Percentiles rank a stretch among this genome's conserved stretches.
Evolutionary conservation across 108 stramenopile species (phyloP).

Genomic region (Aurantiochytrium sp.): DNA sequence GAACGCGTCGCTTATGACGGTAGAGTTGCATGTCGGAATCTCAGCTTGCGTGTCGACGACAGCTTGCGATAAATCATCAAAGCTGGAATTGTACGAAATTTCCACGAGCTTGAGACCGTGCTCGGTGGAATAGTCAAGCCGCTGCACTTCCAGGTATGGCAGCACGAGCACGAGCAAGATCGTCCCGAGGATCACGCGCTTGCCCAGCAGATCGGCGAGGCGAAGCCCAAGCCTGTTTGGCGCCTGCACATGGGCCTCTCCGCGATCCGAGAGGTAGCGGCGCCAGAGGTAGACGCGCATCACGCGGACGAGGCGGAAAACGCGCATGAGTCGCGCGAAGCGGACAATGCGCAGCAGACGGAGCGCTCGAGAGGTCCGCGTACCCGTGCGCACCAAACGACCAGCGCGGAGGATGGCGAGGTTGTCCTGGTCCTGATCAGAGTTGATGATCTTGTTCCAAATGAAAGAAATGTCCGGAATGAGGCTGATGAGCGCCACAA

Average conservation of each 20-base stretch:
- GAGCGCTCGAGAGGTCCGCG: not conserved
- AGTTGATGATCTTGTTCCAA: not conserved
- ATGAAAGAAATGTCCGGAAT: not conserved
- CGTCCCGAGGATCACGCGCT: not conserved
- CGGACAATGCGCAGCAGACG: not conserved
- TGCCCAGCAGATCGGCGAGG: conserved; percentile 25
- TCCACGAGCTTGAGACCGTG: not conserved
- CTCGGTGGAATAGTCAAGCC: not conserved
- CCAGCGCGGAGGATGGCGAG: conserved; percentile 11
- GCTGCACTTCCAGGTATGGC: not conserved
- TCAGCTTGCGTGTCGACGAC: too few species aligned
- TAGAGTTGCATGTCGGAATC: too few species aligned
- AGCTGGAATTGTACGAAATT: too few species aligned
- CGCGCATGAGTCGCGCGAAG: not conserved
- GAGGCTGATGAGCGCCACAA: not conserved
- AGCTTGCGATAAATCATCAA: too few species aligned
- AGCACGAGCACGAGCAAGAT: not conserved
- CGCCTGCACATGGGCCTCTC: not conserved
- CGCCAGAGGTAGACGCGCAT: not conserved
- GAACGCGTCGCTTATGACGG: too few species aligned
- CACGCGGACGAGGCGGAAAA: not conserved
- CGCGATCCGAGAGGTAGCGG: not conserved
- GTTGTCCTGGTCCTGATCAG: not conserved
- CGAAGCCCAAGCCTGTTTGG: not conserved
- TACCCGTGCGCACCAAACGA: not conserved